Evolutionary conservation across 306 rosid genomes (phyloP).

Genomic region (Styphnolobium japonicum): DNA sequence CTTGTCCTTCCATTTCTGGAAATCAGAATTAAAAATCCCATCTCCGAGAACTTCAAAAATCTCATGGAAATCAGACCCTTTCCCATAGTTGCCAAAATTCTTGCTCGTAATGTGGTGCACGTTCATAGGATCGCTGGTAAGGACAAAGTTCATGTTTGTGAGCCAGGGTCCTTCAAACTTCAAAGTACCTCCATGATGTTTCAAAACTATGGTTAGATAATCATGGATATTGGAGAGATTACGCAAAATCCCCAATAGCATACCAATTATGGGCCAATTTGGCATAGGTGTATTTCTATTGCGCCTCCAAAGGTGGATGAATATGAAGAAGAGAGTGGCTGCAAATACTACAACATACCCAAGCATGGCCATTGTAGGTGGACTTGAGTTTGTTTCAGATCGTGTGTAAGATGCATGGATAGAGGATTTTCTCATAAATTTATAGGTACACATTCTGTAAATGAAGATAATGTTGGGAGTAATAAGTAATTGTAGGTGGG

Average conservation of each 20-base stretch:
- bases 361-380: neutral
- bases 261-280: constrained; percentile 33
- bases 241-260: neutral
- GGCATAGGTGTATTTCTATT: neutral
- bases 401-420: neutral
- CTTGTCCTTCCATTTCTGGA: constrained; percentile 6
- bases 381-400: neutral
- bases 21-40: constrained; percentile 20
- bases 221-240: constrained; percentile 22
- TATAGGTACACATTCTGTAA: neutral
- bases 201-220: neutral
- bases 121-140: constrained; percentile 40
- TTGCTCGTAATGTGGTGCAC: constrained; percentile 27
- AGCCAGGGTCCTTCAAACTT: constrained; percentile 38
- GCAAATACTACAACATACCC: neutral
- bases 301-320: neutral
- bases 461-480: neutral
- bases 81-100: constrained; percentile 18
- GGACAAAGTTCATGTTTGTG: neutral
- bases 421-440: neutral
- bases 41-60: constrained; percentile 20
- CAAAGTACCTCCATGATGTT: constrained; percentile 21
- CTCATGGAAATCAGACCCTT: constrained; percentile 8
- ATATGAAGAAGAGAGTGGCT: neutral
- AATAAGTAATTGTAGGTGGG: neutral